These are phyloP conservation scores for Plantago rigida DNA, from an alignment of 305 asterid genomes.

Conservation along the genomic window DNA sequence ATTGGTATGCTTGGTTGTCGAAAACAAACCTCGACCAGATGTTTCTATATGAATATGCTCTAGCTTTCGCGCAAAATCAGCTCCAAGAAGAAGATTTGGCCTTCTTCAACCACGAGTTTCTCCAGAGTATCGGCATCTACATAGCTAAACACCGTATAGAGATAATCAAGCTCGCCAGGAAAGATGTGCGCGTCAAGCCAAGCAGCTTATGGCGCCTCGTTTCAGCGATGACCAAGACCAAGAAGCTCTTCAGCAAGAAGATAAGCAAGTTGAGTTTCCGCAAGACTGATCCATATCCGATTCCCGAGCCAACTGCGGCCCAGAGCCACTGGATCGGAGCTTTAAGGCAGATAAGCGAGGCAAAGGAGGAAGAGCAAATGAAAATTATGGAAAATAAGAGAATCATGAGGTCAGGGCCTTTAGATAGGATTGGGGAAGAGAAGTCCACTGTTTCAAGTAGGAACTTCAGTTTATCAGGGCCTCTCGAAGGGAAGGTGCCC, in stretches of 20 bases:
- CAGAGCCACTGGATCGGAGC: constrained; percentile 39
- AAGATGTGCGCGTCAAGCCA: constrained; percentile 29
- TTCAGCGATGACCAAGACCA: constrained; percentile 47
- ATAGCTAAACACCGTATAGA: constrained; percentile 60
- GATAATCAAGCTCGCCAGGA: constrained; percentile 57
- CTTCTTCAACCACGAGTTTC: constrained; percentile 61
- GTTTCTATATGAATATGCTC: constrained; percentile 43
- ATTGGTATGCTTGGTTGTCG: constrained; percentile 77
- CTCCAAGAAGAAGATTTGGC: constrained; percentile 48
- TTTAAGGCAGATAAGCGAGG: constrained; percentile 28
- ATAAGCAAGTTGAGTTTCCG: constrained; percentile 31
- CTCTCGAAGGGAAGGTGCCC: constrained; percentile 46
- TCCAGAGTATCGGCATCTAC: constrained; percentile 52
- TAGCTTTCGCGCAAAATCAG: constrained; percentile 40
- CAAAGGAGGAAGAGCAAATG: constrained; percentile 20
- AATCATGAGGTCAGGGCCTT: constrained; percentile 60
- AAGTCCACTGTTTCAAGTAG: constrained; percentile 29
- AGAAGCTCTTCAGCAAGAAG: constrained; percentile 43
- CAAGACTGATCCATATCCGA: constrained; percentile 21
- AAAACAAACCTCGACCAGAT: constrained; percentile 55
- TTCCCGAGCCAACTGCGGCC: constrained; percentile 27
- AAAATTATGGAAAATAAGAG: constrained; percentile 6
- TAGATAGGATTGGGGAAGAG: constrained; percentile 45
- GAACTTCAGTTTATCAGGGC: constrained; percentile 53
- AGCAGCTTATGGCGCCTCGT: constrained; percentile 47